Percentiles rank a stretch among this genome's conserved stretches.
Evolutionary conservation across 73 alveolate genomes (phyloP).

Genomic region (Urostyla sp.): DNA sequence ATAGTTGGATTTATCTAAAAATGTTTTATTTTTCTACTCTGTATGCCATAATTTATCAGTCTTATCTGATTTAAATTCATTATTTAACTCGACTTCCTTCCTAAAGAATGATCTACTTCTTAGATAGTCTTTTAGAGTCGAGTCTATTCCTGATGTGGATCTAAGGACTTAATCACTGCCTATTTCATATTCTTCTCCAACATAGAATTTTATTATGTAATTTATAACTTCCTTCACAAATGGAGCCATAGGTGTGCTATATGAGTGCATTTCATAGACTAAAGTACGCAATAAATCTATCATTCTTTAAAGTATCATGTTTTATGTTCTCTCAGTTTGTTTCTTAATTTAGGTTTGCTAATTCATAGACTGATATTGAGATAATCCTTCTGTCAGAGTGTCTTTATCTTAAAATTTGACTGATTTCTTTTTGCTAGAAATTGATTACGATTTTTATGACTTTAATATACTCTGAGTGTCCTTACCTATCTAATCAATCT

Average conservation of each 20-base stretch:
- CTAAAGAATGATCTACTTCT: conserved; percentile 83
- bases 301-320: conserved; percentile 48
- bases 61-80: conserved; percentile 79
- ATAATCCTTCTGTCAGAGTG: conserved; percentile 52
- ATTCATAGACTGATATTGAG: conserved; percentile 35
- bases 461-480: conserved; percentile 26
- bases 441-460: not conserved
- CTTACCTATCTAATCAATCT: conserved; percentile 18
- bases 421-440: conserved; percentile 53
- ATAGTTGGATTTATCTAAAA: conserved; percentile 76
- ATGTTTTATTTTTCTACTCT: conserved; percentile 73
- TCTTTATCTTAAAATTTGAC: conserved; percentile 62
- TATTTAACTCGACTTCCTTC: conserved; percentile 74
- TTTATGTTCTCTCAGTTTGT: conserved; percentile 66
- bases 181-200: conserved; percentile 89
- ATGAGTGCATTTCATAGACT: conserved; percentile 83
- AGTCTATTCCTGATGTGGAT: conserved; percentile 8
- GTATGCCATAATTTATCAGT: conserved; percentile 74
- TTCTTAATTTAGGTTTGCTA: conserved; percentile 47
- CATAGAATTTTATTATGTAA: conserved; percentile 77
- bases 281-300: conserved; percentile 74
- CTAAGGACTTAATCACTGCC: conserved; percentile 63
- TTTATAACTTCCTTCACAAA: conserved; percentile 83
- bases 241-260: conserved; percentile 85
- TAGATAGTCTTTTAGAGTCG: conserved; percentile 73